A percentile compares a stretch with the other conserved stretches of the same genome.
Conservation (phyloP, 192 early-diverging fungal species). For the Linnemannia hyalina region DNA sequence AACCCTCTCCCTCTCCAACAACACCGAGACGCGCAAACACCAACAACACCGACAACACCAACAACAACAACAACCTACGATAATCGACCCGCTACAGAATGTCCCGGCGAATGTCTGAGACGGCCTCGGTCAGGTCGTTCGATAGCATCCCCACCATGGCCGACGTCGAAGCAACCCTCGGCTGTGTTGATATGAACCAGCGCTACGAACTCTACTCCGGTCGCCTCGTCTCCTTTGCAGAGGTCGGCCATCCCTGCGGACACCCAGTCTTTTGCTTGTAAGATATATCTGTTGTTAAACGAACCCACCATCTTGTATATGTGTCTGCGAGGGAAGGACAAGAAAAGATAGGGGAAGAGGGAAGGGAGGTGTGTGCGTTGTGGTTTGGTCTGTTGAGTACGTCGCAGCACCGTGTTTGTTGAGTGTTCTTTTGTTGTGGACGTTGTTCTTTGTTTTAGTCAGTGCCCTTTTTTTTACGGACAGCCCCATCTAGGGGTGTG, state of each 20-base stretch:
- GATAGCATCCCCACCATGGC: slow-evolving; percentile 58
- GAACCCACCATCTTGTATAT: not conserved
- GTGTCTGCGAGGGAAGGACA: not conserved
- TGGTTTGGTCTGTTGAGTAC: not conserved
- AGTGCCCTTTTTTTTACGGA: not conserved
- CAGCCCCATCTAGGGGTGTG: not conserved
- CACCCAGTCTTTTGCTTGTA: slow-evolving; percentile 60
- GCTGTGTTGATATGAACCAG: slow-evolving; percentile 57
- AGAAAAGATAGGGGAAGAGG: not conserved
- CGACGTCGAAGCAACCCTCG: slow-evolving; percentile 54
- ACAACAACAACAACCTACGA: not conserved
- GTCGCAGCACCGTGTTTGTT: not conserved
- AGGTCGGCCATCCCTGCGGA: slow-evolving; percentile 58
- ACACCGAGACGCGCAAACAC: not conserved
- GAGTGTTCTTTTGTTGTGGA: not conserved
- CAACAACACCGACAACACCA: not conserved
- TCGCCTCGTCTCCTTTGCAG: slow-evolving; percentile 56
- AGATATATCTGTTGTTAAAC: not conserved
- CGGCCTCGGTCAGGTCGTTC: slow-evolving; percentile 48
- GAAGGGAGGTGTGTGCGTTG: not conserved
- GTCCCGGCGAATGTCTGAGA: slow-evolving; percentile 57
- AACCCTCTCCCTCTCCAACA: not conserved
- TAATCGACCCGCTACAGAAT: slow-evolving; percentile 6
- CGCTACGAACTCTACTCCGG: slow-evolving; percentile 56
- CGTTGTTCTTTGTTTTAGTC: not conserved